Evolutionary conservation across 306 rosid species (phyloP).

Genomic region (Argentina anserina): DNA sequence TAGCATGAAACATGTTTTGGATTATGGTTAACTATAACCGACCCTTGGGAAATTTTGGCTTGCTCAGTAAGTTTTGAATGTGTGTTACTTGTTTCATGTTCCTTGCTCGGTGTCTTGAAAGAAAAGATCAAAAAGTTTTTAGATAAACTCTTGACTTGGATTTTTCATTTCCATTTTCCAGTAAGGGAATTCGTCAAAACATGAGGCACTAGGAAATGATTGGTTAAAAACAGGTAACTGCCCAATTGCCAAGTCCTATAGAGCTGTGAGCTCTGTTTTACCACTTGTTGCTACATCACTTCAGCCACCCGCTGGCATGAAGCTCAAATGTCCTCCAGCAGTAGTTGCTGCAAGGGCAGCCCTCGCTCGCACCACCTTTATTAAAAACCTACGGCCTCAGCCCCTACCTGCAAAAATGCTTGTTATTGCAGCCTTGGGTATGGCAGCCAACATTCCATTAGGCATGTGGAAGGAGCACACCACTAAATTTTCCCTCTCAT

Average conservation of each 20-base stretch:
- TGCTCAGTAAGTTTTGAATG: not conserved
- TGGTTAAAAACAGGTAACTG: slow-evolving; percentile 76
- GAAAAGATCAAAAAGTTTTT: not conserved
- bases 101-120: not conserved
- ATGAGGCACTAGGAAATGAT: slow-evolving; percentile 69
- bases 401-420: slow-evolving; percentile 84
- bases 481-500: slow-evolving; percentile 55
- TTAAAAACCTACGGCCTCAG: slow-evolving; percentile 76
- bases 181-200: slow-evolving; percentile 58
- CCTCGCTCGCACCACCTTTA: slow-evolving; percentile 71
- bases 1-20: not conserved
- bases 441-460: slow-evolving; percentile 75
- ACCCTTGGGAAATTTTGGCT: not conserved
- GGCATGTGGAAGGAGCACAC: slow-evolving; percentile 91
- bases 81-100: not conserved
- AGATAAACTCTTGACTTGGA: not conserved
- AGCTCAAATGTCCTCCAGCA: slow-evolving; percentile 69
- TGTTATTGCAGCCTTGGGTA: slow-evolving; percentile 73
- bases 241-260: slow-evolving; percentile 76
- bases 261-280: slow-evolving; percentile 65
- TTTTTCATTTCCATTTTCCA: slow-evolving; percentile 21
- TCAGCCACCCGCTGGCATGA: slow-evolving; percentile 66
- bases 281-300: slow-evolving; percentile 69
- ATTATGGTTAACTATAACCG: not conserved
- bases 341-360: slow-evolving; percentile 88